Evolutionary conservation across 1,284 basidiomycete species (phyloP).

Genomic region (Takashimella tepidaria): DNA sequence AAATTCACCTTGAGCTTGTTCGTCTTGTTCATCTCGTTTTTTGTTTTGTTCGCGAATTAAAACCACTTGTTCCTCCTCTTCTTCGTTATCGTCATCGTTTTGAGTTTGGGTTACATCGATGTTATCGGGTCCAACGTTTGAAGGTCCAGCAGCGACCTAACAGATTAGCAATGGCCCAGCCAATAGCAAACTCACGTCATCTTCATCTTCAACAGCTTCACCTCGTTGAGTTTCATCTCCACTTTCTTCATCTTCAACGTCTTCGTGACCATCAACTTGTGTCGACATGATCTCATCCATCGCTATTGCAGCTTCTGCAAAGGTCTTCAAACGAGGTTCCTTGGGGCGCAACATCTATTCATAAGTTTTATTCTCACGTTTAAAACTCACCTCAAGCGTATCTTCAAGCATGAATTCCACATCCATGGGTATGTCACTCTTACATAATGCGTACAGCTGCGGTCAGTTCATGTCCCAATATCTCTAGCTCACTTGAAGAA

Average conservation of each 20-base stretch:
- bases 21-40: conserved; percentile 49
- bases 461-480: conserved; percentile 6
- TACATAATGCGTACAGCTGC: conserved; percentile 83
- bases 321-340: conserved; percentile 57
- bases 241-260: conserved; percentile 17
- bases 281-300: conserved; percentile 82
- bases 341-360: conserved; percentile 73
- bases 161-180: neutral
- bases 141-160: conserved; percentile 2
- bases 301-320: conserved; percentile 76
- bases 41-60: conserved; percentile 51
- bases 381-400: conserved; percentile 72
- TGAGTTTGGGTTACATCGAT: no score
- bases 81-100: conserved; percentile 38
- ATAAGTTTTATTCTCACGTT: conserved; percentile 1
- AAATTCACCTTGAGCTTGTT: conserved; percentile 89
- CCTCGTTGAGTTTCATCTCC: conserved; percentile 11
- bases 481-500: conserved; percentile 70
- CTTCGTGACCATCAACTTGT: conserved; percentile 52
- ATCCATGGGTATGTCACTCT: conserved; percentile 86
- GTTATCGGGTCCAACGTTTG: no score
- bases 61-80: conserved; percentile 58
- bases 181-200: conserved; percentile 7
- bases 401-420: conserved; percentile 95
- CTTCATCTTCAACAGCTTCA: conserved; percentile 81